phyloP scores from a whole-genome alignment of 768 basidiomycete genomes.

The Strobilomyces confusus region DNA sequence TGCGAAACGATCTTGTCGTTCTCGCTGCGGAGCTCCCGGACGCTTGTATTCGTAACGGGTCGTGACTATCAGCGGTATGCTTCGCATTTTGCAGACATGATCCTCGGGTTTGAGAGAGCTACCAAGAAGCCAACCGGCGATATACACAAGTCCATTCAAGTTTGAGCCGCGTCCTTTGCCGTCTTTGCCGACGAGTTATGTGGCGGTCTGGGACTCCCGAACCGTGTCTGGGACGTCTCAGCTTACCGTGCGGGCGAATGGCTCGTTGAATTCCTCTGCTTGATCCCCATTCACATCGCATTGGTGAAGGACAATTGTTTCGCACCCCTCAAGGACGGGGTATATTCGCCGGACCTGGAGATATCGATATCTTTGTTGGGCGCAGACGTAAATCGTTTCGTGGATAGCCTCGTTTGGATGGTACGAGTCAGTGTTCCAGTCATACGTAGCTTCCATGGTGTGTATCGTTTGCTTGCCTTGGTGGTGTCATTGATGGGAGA shows the following conservation, averaged over 20 bases:
- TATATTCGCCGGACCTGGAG: conserved; percentile 48
- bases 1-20: conserved; percentile 40
- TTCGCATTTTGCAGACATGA: conserved; percentile 43
- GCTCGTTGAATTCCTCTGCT: conserved; percentile 55
- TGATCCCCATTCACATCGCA: conserved; percentile 64
- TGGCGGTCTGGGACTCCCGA: background rate
- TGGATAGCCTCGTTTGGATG: conserved; percentile 54
- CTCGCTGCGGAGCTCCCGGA: conserved; percentile 28
- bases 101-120: conserved; percentile 42
- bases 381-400: conserved; percentile 54
- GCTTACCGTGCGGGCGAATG: conserved; percentile 52
- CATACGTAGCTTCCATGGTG: conserved; percentile 57
- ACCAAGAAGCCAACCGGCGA: conserved; percentile 52
- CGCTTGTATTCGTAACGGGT: conserved; percentile 44
- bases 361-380: conserved; percentile 52
- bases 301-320: conserved; percentile 58
- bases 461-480: background rate
- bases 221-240: conserved; percentile 31
- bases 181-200: conserved; percentile 23
- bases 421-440: conserved; percentile 62
- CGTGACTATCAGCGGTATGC: conserved; percentile 33
- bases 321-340: conserved; percentile 56
- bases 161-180: conserved; percentile 31
- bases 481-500: conserved; percentile 63
- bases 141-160: conserved; percentile 35